Conservation (phyloP, 306 rosid species). For the Elaeagnus macrophylla region DNA sequence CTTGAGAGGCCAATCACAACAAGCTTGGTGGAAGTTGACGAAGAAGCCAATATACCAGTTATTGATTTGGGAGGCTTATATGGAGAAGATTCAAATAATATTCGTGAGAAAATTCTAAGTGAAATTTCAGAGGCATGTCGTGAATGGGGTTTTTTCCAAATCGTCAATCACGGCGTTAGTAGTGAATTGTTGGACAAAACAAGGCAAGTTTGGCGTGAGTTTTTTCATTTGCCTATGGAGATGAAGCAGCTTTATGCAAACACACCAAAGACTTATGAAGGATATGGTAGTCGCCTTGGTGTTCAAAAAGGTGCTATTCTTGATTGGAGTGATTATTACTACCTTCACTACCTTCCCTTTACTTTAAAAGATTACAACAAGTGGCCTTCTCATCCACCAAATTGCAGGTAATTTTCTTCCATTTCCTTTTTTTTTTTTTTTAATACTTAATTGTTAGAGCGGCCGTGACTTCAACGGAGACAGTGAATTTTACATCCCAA, state of each 20-base stretch:
- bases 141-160: conserved; percentile 72
- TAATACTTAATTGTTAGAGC: too few species aligned
- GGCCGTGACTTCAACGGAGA: too few species aligned
- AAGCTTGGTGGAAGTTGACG: neutral
- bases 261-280: conserved; percentile 73
- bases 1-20: conserved; percentile 11
- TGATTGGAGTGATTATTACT: conserved; percentile 88
- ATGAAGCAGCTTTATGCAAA: conserved; percentile 54
- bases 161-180: conserved; percentile 57
- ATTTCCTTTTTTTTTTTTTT: neutral
- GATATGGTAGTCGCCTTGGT: conserved; percentile 79
- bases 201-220: conserved; percentile 46
- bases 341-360: conserved; percentile 62
- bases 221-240: conserved; percentile 65
- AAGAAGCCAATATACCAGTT: conserved; percentile 44
- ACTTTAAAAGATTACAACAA: conserved; percentile 44
- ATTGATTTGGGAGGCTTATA: conserved; percentile 41
- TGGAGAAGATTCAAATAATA: neutral
- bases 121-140: conserved; percentile 52
- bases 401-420: conserved; percentile 20
- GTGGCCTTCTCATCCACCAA: conserved; percentile 51
- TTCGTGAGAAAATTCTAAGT: conserved; percentile 1
- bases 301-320: conserved; percentile 71
- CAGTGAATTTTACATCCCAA: too few species aligned
- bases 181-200: conserved; percentile 42